A percentile compares a stretch with the other conserved stretches of the same genome.
Conservation (phyloP, 352 stramenopile genomes). For the Thraustochytrium sp. region DNA sequence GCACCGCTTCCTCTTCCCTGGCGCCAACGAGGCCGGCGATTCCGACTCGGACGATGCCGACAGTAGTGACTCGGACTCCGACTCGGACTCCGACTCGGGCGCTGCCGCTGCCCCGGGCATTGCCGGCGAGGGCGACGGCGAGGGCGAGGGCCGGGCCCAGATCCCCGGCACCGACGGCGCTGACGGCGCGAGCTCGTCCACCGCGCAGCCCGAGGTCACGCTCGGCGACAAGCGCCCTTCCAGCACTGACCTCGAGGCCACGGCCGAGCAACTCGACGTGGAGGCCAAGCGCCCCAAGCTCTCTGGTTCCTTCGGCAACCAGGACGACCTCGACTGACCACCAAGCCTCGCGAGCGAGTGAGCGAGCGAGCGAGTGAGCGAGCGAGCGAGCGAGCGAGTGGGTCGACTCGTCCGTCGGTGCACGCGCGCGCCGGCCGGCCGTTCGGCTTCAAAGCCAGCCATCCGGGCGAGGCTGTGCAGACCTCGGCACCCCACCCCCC, state of each 20-base stretch:
- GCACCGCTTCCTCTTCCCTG: not conserved
- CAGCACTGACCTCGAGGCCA: not conserved
- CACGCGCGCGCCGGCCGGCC: too few relatives aligned
- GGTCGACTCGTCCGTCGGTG: too few relatives aligned
- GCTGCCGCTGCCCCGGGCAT: not conserved
- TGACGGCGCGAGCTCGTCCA: not conserved
- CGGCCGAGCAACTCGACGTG: not conserved
- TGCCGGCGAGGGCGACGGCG: not conserved
- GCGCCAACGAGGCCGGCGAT: slow-evolving; percentile 10
- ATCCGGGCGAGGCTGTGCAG: too few relatives aligned
- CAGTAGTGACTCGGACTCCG: not conserved
- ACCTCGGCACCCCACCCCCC: too few relatives aligned
- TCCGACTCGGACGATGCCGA: not conserved
- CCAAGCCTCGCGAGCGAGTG: too few relatives aligned
- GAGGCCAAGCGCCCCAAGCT: too few relatives aligned
- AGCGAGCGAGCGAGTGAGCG: too few relatives aligned
- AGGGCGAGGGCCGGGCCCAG: not conserved
- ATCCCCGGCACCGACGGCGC: not conserved
- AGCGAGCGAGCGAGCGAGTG: too few relatives aligned
- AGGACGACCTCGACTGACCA: too few relatives aligned
- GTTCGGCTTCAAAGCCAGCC: too few relatives aligned
- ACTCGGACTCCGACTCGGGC: not conserved
- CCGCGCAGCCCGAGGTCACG: not conserved
- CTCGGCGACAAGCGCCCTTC: not conserved
- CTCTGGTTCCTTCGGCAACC: not conserved